Evolutionary conservation across 148 eudicot species (phyloP).

Genomic region (Rhododendron vialii): DNA sequence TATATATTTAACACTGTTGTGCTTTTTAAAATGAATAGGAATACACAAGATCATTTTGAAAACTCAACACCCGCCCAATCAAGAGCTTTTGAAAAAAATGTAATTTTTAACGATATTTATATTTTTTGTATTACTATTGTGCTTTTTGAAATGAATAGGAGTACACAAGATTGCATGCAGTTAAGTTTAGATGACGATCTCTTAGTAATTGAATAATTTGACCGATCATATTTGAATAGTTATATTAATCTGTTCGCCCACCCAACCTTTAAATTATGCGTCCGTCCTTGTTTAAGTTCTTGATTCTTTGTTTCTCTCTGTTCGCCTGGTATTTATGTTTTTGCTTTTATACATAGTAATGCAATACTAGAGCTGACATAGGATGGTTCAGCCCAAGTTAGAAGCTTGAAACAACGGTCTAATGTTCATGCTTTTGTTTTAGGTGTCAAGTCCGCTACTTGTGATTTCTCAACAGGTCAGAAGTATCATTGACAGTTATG

Average conservation of each 20-base stretch:
- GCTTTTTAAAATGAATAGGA: no score
- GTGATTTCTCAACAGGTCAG: constrained; percentile 26
- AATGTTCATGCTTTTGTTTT: constrained; percentile 16
- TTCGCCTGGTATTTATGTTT: not conserved
- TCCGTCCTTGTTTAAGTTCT: not conserved
- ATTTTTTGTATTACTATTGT: not conserved
- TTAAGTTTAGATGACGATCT: not conserved
- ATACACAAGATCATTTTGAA: not conserved
- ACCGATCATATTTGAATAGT: not conserved
- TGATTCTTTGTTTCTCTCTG: not conserved
- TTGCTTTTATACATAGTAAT: not conserved
- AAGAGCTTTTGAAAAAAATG: not conserved
- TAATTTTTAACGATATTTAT: not conserved
- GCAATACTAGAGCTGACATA: not conserved
- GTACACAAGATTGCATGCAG: not conserved
- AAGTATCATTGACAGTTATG: constrained; percentile 22
- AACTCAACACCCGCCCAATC: not conserved
- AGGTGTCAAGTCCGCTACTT: constrained; percentile 38
- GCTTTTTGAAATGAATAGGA: not conserved
- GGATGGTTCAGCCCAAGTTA: not conserved
- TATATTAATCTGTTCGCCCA: not conserved
- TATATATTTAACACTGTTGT: no score
- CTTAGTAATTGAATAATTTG: not conserved
- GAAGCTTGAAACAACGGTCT: constrained; percentile 1
- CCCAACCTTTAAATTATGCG: not conserved